Percentiles rank a stretch among this genome's conserved stretches.
phyloP scores from a whole-genome alignment of 1,139 yeast species.

The Debaryomyces singareniensis region DNA sequence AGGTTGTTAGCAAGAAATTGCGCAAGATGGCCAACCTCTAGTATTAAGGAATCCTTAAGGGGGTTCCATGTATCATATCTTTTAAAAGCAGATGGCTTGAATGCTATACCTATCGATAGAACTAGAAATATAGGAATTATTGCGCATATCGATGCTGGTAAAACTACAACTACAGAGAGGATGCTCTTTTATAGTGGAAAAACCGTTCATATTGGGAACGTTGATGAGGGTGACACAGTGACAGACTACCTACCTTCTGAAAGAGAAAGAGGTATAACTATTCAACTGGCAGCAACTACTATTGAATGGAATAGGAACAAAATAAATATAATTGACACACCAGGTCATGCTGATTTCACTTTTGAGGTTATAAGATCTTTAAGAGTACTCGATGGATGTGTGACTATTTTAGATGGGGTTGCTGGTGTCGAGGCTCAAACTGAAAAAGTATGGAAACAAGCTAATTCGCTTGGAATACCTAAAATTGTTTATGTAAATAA shows the following conservation, averaged over 20 bases:
- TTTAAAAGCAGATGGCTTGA: slow-evolving; percentile 14
- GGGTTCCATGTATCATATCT: neutral
- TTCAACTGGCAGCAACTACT: slow-evolving; percentile 93
- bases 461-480: slow-evolving; percentile 62
- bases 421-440: slow-evolving; percentile 99
- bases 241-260: slow-evolving; percentile 91
- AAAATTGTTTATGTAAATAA: slow-evolving; percentile 78
- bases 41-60: no score
- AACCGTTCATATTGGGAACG: slow-evolving; percentile 79
- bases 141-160: slow-evolving; percentile 89
- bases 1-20: no score
- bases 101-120: slow-evolving; percentile 20
- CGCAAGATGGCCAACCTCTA: no score
- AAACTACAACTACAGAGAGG: slow-evolving; percentile 85
- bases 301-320: slow-evolving; percentile 76
- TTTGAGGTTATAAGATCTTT: slow-evolving; percentile 89
- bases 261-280: slow-evolving; percentile 89
- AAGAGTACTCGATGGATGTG: slow-evolving; percentile 89
- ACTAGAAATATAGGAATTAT: slow-evolving; percentile 75
- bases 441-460: slow-evolving; percentile 93
- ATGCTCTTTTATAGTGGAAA: slow-evolving; percentile 86
- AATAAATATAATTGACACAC: slow-evolving; percentile 89
- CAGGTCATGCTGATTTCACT: slow-evolving; percentile 97
- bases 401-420: slow-evolving; percentile 87
- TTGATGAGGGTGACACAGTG: slow-evolving; percentile 94